Conservation (phyloP, 2,329 filamentous ascomycete genomes). For the Trichoderma breve region DNA sequence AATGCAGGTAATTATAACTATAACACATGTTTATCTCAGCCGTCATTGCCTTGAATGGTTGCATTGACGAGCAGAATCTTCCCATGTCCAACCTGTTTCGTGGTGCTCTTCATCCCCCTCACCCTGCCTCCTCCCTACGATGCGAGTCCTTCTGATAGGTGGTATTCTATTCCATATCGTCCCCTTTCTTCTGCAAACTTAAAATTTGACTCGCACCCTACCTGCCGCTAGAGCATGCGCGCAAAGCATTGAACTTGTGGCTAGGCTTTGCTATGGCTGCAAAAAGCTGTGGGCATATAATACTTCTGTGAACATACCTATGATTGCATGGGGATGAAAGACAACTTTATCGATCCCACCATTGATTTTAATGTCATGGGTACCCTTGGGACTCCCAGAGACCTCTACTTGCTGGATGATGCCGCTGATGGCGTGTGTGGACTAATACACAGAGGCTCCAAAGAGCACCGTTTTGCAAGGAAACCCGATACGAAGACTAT, state of each 20-base stretch:
- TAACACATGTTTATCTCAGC: not conserved
- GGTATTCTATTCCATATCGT: not conserved
- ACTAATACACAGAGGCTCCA: not conserved
- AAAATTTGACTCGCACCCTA: not conserved
- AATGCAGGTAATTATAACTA: not conserved
- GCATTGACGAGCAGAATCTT: not conserved
- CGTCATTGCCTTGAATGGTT: not conserved
- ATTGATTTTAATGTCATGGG: not conserved
- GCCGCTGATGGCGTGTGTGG: not conserved
- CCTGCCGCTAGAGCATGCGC: not conserved
- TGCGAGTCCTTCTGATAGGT: not conserved
- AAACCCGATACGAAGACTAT: not conserved
- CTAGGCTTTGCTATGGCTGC: not conserved
- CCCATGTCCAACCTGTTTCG: not conserved
- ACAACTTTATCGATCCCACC: not conserved
- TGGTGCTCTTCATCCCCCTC: not conserved
- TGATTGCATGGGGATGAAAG: not conserved
- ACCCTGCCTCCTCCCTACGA: not conserved
- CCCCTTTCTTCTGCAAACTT: not conserved
- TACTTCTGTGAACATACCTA: not conserved
- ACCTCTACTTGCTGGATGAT: not conserved
- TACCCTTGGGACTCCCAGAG: not conserved
- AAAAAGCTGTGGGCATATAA: constrained; percentile 27
- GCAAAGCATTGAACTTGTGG: not conserved
- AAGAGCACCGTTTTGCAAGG: too few relatives aligned